phyloP scores from a whole-genome alignment of 768 basidiomycete species.

The Mycena olivaceomarginata region DNA sequence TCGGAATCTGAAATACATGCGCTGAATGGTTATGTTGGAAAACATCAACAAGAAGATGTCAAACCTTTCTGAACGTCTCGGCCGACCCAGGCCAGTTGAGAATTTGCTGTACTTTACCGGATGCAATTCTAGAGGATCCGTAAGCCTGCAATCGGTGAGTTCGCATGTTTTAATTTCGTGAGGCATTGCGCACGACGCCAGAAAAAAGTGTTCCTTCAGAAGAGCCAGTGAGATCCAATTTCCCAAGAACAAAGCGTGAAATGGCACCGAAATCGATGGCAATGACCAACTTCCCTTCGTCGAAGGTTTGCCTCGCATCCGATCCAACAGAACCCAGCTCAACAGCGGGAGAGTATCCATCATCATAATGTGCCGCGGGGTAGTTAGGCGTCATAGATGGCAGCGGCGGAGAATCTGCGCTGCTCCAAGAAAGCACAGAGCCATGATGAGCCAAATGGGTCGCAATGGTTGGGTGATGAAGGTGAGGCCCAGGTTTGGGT shows the following conservation, averaged over 20 bases:
- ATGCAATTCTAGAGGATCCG: slow-evolving; percentile 88
- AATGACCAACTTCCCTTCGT: slow-evolving; percentile 89
- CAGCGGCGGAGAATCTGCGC: slow-evolving; percentile 48
- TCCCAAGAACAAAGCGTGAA: background rate
- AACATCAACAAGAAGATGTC: slow-evolving; percentile 33
- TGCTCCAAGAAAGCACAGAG: slow-evolving; percentile 59
- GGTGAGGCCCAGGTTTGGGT: slow-evolving; percentile 62
- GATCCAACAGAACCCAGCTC: slow-evolving; percentile 21
- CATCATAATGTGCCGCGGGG: slow-evolving; percentile 26
- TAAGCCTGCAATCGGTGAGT: slow-evolving; percentile 74
- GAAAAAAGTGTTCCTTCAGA: slow-evolving; percentile 89
- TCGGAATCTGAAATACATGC: slow-evolving; percentile 72
- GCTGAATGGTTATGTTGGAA: slow-evolving; percentile 10
- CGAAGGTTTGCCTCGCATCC: slow-evolving; percentile 49
- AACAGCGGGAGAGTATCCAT: slow-evolving; percentile 35
- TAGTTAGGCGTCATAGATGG: slow-evolving; percentile 13
- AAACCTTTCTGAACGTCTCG: slow-evolving; percentile 90
- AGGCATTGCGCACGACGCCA: slow-evolving; percentile 78
- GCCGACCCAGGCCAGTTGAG: slow-evolving; percentile 90
- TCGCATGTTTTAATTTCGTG: slow-evolving; percentile 3
- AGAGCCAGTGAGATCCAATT: background rate
- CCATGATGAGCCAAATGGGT: slow-evolving; percentile 62
- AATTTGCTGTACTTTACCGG: slow-evolving; percentile 89
- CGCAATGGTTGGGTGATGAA: slow-evolving; percentile 55
- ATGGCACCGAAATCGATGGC: slow-evolving; percentile 79